Evolutionary conservation across 129 eudicot species (phyloP).

Genomic region (Saussurea involucrata): DNA sequence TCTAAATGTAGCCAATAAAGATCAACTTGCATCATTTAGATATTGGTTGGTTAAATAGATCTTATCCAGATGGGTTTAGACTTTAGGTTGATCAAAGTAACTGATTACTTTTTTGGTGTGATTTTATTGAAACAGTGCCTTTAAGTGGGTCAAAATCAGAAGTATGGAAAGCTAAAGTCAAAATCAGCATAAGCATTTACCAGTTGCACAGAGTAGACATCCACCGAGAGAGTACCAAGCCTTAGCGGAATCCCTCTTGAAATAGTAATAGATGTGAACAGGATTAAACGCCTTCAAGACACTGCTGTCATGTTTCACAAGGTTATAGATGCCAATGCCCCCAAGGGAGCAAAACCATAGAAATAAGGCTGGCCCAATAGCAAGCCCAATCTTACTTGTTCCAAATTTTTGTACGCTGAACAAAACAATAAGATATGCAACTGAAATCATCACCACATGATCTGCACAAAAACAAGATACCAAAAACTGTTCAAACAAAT

Average conservation of each 20-base stretch:
- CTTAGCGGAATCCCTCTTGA: constrained; percentile 72
- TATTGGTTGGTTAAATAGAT: not conserved
- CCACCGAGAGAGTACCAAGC: constrained; percentile 97
- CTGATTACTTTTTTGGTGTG: too few species aligned
- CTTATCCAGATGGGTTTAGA: not conserved
- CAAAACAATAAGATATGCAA: constrained; percentile 79
- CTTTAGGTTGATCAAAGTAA: too few species aligned
- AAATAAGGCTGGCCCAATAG: constrained; percentile 84
- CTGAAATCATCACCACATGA: constrained; percentile 82
- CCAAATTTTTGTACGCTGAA: constrained; percentile 89
- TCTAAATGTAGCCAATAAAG: not conserved
- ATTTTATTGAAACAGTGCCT: not conserved
- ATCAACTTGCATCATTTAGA: not conserved
- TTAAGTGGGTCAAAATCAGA: not conserved
- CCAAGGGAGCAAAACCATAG: constrained; percentile 95
- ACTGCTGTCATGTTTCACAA: constrained; percentile 66
- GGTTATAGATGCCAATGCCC: constrained; percentile 88
- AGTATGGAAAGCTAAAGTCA: not conserved
- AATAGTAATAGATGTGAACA: constrained; percentile 78
- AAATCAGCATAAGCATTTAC: constrained; percentile 35
- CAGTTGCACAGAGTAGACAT: constrained; percentile 89
- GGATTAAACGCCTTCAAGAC: constrained; percentile 91
- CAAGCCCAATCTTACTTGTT: constrained; percentile 93
- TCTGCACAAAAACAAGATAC: constrained; percentile 54
- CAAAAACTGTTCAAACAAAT: constrained; percentile 16